Base-by-base conservation (phyloP, 805 yeast species). In the Wickerhamomyces queroliae region DNA sequence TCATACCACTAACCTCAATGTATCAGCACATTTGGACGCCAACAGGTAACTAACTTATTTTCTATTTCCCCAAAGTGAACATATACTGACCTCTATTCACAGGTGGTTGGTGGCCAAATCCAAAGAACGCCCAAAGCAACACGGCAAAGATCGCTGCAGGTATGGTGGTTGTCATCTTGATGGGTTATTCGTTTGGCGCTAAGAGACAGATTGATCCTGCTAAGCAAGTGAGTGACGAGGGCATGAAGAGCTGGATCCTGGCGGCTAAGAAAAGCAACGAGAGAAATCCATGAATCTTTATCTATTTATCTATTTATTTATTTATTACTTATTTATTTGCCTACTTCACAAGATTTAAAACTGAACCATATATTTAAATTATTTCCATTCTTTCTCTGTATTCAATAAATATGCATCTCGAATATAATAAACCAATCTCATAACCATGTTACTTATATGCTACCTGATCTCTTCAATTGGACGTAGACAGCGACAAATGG, bases 401-500 rank as follows among this genome's bases (percentile, higher is more conserved):
- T 6, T 22, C 12, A 9, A 9, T 9, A 9, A 12, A 9, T 23
- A 12, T 23, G 26, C 9, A 23, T 23, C 26, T 23, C 26, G 16
- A 16, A 12, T 8, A 24, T 13, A 16, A 16, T 12, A 35, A 21
- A 11, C 7, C 15, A 15, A 25, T 16, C 31, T 19, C 8, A 9
- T 35, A 18, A 8, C n/a, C n/a, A n/a, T 15, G 15, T 30, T 23
- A 36, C 28, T 56, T 63, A 69, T 43, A 66, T 51, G 43, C 69
- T 61, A 61, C 96, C 96, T 46, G 91, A 70, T 77, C 90, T 90
- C 78, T 82, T 84, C 72, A 87, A 69, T 74, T 87, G 93, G 71
- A 81, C 86, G 68, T 67, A 81, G 48, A 76, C 70, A 41, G 89
- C 78, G 58, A 83, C 70, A 72, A 87, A 83, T 60, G 98, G 97